phyloP scores from a whole-genome alignment of 257 asterid species.

The Asclepias syriaca region DNA sequence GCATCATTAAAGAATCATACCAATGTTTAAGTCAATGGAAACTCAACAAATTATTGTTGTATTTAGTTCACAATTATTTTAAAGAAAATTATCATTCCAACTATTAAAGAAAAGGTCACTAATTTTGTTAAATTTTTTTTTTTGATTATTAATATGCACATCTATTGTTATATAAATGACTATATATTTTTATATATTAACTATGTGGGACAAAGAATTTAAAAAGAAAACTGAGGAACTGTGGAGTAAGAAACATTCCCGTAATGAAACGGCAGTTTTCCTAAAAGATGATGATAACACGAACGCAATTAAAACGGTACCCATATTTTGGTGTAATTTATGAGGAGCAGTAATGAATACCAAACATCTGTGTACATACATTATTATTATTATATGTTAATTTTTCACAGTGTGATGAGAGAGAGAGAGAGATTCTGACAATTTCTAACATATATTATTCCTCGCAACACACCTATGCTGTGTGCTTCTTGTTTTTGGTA shows the following conservation, averaged over 20 bases:
- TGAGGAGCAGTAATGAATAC: constrained; percentile 11
- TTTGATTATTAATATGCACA: too few species aligned
- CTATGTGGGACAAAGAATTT: too few species aligned
- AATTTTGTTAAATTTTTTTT: too few species aligned
- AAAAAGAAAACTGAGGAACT: too few species aligned
- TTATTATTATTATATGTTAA: neutral
- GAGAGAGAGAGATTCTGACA: neutral
- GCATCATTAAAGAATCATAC: neutral
- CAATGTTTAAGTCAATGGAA: neutral
- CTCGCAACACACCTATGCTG: neutral
- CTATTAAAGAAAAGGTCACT: too few species aligned
- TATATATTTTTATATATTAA: too few species aligned
- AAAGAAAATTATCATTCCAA: too few species aligned
- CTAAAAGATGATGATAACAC: too few species aligned
- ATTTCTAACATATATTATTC: neutral
- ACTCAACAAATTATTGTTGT: neutral
- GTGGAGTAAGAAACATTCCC: too few species aligned
- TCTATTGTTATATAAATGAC: too few species aligned
- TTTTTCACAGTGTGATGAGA: neutral
- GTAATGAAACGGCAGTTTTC: too few species aligned
- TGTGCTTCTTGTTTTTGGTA: neutral
- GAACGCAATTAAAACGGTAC: neutral
- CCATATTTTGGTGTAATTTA: constrained; percentile 5
- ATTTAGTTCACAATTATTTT: too few species aligned
- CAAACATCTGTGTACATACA: neutral